Evolutionary conservation across 2,329 filamentous ascomycete species (phyloP).

Genomic region (Colletotrichum nymphaeae): DNA sequence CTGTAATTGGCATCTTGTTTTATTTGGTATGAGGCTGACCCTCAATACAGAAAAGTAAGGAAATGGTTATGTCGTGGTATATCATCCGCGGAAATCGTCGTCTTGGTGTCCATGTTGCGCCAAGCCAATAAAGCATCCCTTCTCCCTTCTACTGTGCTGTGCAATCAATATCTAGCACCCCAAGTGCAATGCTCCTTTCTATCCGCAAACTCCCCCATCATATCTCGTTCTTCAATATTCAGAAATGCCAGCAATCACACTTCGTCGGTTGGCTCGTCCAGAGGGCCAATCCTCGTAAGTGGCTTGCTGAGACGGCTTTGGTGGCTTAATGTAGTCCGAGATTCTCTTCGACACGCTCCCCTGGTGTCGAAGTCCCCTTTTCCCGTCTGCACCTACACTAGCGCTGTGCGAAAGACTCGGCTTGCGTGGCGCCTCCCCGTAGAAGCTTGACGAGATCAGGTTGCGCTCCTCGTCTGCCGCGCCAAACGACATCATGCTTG

Average conservation of each 20-base stretch:
- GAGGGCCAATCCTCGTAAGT: slow-evolving; percentile 14
- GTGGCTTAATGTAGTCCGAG: slow-evolving; percentile 54
- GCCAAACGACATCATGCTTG: slow-evolving; percentile 22
- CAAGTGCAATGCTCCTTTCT: neutral
- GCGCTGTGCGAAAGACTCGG: neutral
- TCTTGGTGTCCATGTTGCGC: neutral
- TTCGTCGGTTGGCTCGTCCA: slow-evolving; percentile 19
- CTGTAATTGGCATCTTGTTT: neutral
- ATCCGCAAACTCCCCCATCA: neutral
- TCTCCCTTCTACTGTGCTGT: neutral
- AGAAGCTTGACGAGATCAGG: neutral
- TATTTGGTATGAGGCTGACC: neutral
- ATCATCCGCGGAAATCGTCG: neutral
- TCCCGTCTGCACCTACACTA: slow-evolving; percentile 7
- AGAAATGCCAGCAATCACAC: slow-evolving; percentile 13
- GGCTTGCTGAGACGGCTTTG: slow-evolving; percentile 11
- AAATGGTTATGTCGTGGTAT: neutral
- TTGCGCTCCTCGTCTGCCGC: slow-evolving; percentile 24
- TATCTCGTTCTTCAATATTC: neutral
- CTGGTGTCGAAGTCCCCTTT: slow-evolving; percentile 38
- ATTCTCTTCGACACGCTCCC: slow-evolving; percentile 57
- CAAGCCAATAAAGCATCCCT: neutral
- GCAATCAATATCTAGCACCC: neutral
- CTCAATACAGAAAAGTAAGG: neutral
- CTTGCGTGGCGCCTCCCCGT: slow-evolving; percentile 10